Evolutionary conservation across 768 basidiomycete species (phyloP).

Genomic region (Hypholoma fasciculare): DNA sequence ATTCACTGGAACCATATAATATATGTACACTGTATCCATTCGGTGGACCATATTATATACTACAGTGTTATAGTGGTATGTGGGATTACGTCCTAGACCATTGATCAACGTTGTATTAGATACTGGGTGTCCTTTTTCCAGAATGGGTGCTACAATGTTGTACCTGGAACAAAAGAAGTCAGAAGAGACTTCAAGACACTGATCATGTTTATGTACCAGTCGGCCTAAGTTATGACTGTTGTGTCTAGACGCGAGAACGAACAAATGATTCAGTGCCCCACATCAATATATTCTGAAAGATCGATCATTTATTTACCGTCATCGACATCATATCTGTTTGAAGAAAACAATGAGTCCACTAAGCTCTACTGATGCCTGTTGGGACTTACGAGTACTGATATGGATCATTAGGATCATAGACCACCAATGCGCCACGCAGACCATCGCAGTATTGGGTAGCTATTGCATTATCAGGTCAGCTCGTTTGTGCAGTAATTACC

Average conservation of each 20-base stretch:
- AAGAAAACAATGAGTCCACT: too few relatives aligned
- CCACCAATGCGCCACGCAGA: conserved; percentile 45
- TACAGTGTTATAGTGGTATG: too few relatives aligned
- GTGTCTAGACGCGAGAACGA: too few relatives aligned
- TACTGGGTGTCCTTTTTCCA: conserved; percentile 5
- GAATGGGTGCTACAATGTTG: conserved; percentile 11
- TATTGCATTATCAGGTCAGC: background rate
- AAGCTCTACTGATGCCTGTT: too few relatives aligned
- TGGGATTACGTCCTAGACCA: conserved; percentile 38
- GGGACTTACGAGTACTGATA: conserved; percentile 13
- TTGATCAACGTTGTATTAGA: conserved; percentile 52
- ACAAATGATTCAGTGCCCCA: too few relatives aligned
- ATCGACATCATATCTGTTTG: conserved; percentile 29
- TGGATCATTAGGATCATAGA: conserved; percentile 43
- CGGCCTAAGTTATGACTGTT: too few relatives aligned
- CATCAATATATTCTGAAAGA: conserved; percentile 17
- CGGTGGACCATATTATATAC: too few relatives aligned
- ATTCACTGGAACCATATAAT: too few relatives aligned
- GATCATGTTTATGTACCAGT: too few relatives aligned
- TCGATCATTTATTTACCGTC: conserved; percentile 29
- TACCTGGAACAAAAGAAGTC: conserved; percentile 13
- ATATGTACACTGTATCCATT: too few relatives aligned
- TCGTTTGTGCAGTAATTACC: background rate
- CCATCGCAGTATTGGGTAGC: conserved; percentile 56
- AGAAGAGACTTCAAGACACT: too few relatives aligned